Evolutionary conservation across 108 stramenopile species (phyloP).

Genomic region (Conticribra guillardii): DNA sequence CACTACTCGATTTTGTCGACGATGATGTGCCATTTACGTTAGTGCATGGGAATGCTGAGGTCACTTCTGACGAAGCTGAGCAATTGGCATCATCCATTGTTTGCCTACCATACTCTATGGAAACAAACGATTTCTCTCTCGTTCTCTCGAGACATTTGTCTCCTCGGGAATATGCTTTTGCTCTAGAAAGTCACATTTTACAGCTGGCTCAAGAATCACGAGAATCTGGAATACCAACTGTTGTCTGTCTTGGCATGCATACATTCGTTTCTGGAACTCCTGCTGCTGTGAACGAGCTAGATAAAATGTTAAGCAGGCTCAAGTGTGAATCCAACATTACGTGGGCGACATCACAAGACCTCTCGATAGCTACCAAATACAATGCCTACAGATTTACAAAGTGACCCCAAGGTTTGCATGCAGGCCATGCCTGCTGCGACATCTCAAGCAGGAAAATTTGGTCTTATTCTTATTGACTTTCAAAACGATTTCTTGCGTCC

Average conservation of each 20-base stretch:
- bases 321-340: constrained; percentile 4
- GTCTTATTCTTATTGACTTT: constrained; percentile 47
- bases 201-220: constrained; percentile 34
- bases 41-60: background rate
- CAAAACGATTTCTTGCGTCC: constrained; percentile 64
- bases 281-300: constrained; percentile 28
- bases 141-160: constrained; percentile 26
- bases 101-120: constrained; percentile 41
- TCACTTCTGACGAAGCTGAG: background rate
- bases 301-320: constrained; percentile 19
- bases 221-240: constrained; percentile 20
- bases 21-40: constrained; percentile 29
- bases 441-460: constrained; percentile 3
- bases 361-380: background rate
- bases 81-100: constrained; percentile 6
- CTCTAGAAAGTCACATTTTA: constrained; percentile 35
- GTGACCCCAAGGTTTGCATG: no score
- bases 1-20: constrained; percentile 37
- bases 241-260: constrained; percentile 42
- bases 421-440: constrained; percentile 8
- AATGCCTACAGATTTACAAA: no score
- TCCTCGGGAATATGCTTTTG: constrained; percentile 26
- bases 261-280: constrained; percentile 44
- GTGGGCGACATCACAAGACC: constrained; percentile 29
- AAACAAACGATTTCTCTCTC: constrained; percentile 42